Base-by-base conservation (phyloP, 169 alveolate species). In the Plasmodium fragile region DNA sequence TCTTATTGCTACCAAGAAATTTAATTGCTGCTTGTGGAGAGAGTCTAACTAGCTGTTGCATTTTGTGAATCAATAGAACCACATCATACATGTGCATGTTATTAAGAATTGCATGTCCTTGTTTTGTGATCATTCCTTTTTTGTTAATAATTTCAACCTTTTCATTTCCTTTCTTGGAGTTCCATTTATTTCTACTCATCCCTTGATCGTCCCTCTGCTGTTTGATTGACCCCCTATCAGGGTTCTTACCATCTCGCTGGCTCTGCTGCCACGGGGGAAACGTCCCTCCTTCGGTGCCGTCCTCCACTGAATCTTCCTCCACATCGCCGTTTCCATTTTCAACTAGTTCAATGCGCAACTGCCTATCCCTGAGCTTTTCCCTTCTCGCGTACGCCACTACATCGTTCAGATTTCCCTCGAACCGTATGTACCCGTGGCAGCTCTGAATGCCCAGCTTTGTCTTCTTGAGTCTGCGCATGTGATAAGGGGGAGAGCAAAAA, bases 81-180 rank as follows among this genome's bases (percentile, higher is more conserved):
- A 89, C 45, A 22, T 89, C 94, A 77, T 89, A 65, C 94, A 89
- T 89, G 34, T 77, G 59, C 94, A 89, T 89, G 81, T 89, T 77
- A 22, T 45, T 65, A 22, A 89, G 30, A 13, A 89, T 89, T 3
- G 52, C 45, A 11, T 45, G 6, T 7, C 94, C 94, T 28, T 77
- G 70, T 78, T 78, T 71, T 30, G 94, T 89, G 25, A 89, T 78
- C 30, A 59, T 41, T 36, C 94, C 94, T 49, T 65, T 89, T 71
- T 89, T 18, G 32, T 89, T 78, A 55, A 89, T 89, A 34, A 89
- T 55, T 70, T 83, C 82, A 0, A 83, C 16, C 45, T 59, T 78
- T 11, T 69, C 52, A 39, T 65, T 82, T 6, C 0, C n/a, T 7
- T 36, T 81, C 30, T 81, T 81, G 8, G 78, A 2, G 25, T 81